Conservation (phyloP, 257 asterid species). For the Solanum gandarillasii region DNA sequence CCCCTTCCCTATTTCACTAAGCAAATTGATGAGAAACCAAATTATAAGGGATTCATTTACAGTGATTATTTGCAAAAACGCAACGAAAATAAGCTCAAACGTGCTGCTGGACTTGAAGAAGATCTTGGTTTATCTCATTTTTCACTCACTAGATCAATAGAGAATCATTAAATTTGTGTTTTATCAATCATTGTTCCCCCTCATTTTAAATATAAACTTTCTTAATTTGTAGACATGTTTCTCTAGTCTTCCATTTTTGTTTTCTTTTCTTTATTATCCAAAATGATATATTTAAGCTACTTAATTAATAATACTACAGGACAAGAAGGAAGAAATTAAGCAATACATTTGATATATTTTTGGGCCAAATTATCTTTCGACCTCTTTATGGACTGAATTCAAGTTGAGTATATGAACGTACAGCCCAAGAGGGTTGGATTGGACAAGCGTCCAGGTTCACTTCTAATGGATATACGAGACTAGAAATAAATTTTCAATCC, state of each 20-base stretch:
- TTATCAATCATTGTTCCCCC: not conserved
- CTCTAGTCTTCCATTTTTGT: not conserved
- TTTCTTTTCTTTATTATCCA: not conserved
- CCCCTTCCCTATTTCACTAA: constrained; percentile 35
- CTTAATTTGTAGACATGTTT: too few relatives aligned
- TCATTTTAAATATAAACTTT: not conserved
- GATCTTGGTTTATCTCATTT: constrained; percentile 1
- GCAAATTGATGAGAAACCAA: constrained; percentile 25
- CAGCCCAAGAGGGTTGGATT: not conserved
- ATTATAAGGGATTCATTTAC: constrained; percentile 30
- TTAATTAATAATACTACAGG: not conserved
- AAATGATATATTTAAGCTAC: not conserved
- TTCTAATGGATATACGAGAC: not conserved
- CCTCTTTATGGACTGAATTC: not conserved
- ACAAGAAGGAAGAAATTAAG: not conserved
- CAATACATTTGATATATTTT: not conserved
- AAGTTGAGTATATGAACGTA: not conserved
- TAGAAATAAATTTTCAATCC: not conserved
- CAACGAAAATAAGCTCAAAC: constrained; percentile 37
- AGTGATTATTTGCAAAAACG: constrained; percentile 30
- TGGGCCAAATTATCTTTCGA: not conserved
- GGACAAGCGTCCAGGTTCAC: not conserved
- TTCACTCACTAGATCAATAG: not conserved
- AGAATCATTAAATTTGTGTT: not conserved
- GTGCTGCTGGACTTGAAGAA: constrained; percentile 30